Evolutionary conservation across 495 filamentous ascomycete species (phyloP), one percentile per base, ranked within the genome.

Genomic region (Penicillium soppii): DNA sequence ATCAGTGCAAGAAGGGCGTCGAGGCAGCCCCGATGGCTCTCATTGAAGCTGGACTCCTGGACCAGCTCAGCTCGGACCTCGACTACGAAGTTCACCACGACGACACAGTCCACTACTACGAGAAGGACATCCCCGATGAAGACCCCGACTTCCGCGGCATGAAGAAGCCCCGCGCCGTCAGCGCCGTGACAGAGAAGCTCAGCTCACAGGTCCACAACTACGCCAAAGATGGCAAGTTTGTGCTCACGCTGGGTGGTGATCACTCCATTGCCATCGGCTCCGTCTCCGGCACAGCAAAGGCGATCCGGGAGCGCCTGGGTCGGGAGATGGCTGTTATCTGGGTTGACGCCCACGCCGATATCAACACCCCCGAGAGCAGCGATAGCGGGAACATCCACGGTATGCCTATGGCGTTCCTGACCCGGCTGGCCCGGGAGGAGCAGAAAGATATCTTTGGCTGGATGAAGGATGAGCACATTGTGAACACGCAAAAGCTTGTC

Each of bases 301-400:
- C 94, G 0, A 86, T 91, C 45, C 81, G 86, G 29, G 91, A 97
- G 75, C 74, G 94, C 25, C 67, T 94, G 49, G 82, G 84, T 12
- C 76, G 84, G 33, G 92, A 97, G 52, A 81, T 96, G 38, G 92
- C 90, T 1, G 89, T 99, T 7, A 92, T 99, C 63, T 99, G 94
- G 94, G 94, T 99, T 5, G 94, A 99, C 69, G 94, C 94, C 17
- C 94, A 99, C 64, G 89, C 92, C 17, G 94, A 97, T 63, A 96
- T 99, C 77, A 99, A 99, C 70, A 88, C 88, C 9, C 94, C 94
- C 39, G 91, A 97, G 78, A 88, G 85, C 36, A 90, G 86, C 56
- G 86, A 75, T 10, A 94, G 89, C 47, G 94, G 94, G 1, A 97
- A 97, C 66, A 89, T 99, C 56, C 94, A 99, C 71, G 94, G 94